These are phyloP conservation scores for Yamadazyma takamatsuzukensis DNA, from an alignment of 805 yeast species.

Conservation along the genomic window DNA sequence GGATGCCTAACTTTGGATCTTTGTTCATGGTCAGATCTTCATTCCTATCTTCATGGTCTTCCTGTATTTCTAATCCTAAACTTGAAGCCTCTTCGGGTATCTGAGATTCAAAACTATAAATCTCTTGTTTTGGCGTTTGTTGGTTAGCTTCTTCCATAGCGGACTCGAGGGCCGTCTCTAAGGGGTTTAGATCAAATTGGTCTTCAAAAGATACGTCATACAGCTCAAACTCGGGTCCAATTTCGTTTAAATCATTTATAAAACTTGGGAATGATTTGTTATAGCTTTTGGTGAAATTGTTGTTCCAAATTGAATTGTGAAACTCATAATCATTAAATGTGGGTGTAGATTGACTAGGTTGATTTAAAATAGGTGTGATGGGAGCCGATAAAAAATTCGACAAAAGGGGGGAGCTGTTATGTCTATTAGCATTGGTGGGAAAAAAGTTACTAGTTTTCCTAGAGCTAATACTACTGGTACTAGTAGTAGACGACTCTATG, in stretches of 20 bases:
- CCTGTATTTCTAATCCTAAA: too few relatives aligned
- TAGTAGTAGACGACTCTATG: constrained; percentile 8
- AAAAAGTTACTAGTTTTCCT: constrained; percentile 14
- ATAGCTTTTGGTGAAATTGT: constrained; percentile 3
- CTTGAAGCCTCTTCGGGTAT: too few relatives aligned
- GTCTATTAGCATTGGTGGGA: constrained; percentile 6
- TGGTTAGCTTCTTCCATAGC: too few relatives aligned
- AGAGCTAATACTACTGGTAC: constrained; percentile 8
- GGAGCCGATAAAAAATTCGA: constrained; percentile 12
- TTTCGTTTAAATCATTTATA: constrained; percentile 4
- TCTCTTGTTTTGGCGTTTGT: too few relatives aligned
- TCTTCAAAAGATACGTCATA: too few relatives aligned
- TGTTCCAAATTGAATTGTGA: constrained; percentile 7
- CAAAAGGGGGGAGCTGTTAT: constrained; percentile 7
- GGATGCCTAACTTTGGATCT: too few relatives aligned
- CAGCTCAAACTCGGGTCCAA: constrained; percentile 4
- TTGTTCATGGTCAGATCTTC: too few relatives aligned
- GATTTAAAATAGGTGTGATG: constrained; percentile 11
- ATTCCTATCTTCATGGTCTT: too few relatives aligned
- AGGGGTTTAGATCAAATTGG: too few relatives aligned
- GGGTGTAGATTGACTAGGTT: constrained; percentile 10
- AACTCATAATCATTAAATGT: constrained; percentile 13
- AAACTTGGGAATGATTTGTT: constrained; percentile 6
- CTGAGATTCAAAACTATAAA: too few relatives aligned
- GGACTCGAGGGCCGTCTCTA: too few relatives aligned